Evolutionary conservation across 495 filamentous ascomycete species (phyloP).

Genomic region (Neurospora africana): DNA sequence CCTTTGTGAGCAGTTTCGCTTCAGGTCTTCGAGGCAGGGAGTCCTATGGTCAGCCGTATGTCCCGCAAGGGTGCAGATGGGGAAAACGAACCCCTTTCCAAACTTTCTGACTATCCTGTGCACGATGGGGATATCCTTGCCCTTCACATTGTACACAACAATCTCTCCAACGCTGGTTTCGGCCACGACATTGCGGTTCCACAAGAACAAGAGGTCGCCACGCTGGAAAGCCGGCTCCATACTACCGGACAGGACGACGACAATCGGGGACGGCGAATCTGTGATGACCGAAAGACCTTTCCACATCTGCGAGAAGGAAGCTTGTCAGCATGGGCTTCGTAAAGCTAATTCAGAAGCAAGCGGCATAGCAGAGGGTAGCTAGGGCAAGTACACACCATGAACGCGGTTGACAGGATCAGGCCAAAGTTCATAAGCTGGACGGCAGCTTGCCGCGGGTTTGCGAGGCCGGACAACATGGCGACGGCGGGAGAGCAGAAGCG

Average conservation of each 20-base stretch:
- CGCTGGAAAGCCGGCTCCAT: conserved; percentile 98
- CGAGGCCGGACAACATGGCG: conserved; percentile 61
- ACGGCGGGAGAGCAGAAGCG: neutral
- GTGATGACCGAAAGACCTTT: conserved; percentile 83
- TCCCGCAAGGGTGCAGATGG: neutral
- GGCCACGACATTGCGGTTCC: conserved; percentile 67
- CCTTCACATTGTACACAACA: conserved; percentile 87
- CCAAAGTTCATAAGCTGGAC: conserved; percentile 93
- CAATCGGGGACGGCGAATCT: conserved; percentile 84
- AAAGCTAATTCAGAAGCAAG: neutral
- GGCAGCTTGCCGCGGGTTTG: conserved; percentile 71
- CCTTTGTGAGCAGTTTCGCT: conserved; percentile 79
- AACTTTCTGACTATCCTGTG: conserved; percentile 74
- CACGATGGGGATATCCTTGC: conserved; percentile 91
- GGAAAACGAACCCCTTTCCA: conserved; percentile 40
- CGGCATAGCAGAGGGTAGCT: neutral
- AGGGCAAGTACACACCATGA: conserved; percentile 50
- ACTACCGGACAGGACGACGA: conserved; percentile 85
- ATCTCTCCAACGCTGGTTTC: conserved; percentile 75
- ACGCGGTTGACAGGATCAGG: conserved; percentile 85
- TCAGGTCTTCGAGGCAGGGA: conserved; percentile 20
- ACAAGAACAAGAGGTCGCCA: conserved; percentile 85
- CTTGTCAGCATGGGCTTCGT: neutral
- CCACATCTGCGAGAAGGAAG: conserved; percentile 52
- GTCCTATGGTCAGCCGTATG: neutral